Base-by-base conservation (phyloP, 257 asterid genomes). In the Mitragyna speciosa region DNA sequence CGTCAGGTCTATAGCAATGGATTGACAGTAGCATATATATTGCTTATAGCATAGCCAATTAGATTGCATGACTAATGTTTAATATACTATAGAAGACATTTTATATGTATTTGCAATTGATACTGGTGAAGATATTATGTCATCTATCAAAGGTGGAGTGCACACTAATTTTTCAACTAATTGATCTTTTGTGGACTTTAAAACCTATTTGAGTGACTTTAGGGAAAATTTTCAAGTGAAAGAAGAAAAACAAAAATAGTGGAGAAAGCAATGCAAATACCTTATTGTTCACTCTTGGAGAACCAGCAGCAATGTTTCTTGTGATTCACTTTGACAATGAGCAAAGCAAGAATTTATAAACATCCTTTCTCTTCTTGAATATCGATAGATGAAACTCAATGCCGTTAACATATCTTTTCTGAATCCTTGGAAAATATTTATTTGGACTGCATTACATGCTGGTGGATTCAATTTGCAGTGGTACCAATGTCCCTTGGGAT, bases 271-370 rank as follows among this genome's bases (percentile, higher is more conserved):
- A 28, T 41, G 61, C 51, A 64, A 82, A 28, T 48, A 95, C 98
- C 98, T 92, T 91, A 72, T 89, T 87, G 82, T 87, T 80, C 58
- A 95, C 83, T 85, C 89, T 87, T 73, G 99, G 97, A 83, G 99
- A 87, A 78, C 88, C 92, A 22, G 86, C 86, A 19, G 94, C 96
- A 69, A 93, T 41, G 96, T 91, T 72, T 92, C 97, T 85, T 95
- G 97, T 4, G 80, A 48, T 84, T 95, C 99, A 56, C 94, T 93
- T 84, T 95, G 99, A 87, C 99, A 95, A 85, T 95, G 98, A 73
- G 95, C 91, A 67, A 95, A 95, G 81, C 99, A 95, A 48, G 99
- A 95, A 83, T 95, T 93, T 84, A 95, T 87, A 70, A 77, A 95
- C 95, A 95, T 87, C 68, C 99, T 98, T 75, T 96, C 97, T 73